Base-by-base conservation (phyloP, 164 flowering plant species). In the Vitis rupestris region DNA sequence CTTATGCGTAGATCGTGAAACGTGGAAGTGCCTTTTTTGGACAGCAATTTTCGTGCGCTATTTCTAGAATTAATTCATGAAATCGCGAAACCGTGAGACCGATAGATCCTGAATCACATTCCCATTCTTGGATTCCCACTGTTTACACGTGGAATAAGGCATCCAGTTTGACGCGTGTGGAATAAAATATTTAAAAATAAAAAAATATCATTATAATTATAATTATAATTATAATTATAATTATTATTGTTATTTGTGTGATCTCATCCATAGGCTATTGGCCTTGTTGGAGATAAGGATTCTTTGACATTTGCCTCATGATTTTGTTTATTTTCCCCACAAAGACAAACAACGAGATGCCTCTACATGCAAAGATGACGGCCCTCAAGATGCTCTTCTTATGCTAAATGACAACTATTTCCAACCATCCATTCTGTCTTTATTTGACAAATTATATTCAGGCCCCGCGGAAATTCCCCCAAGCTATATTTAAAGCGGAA, bases 271-370 rank as follows among this genome's bases (percentile, higher is more conserved):
- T 37, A 37, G 44, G 44, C 5, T 4, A 37, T 37, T 23, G 0
- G 44, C 44, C 44, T 51, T 44, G 56, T 29, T 37, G 15, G 59
- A 50, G 72, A 69, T 69, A 69, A 69, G 72, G 72, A 69, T 44
- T 67, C 62, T 23, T 47, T 44, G 8, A 15, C 50, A 62, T 29
- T 13, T 57, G 50, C 19, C 52, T 30, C 44, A 3, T 60, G 50
- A 16, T 37, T 30, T 29, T 47, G 51, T 69, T 69, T 29, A 12
- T 19, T 59, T 19, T 48, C 27, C 8, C 14, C 1, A 7, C 13
- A 10, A 10, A 50, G 59, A 30, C 17, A 53, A 23, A 29, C 2
- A 14, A 15, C 30, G 49, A 51, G 65, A 61, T 69, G 64, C 65
- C 44, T 16, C 17, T 52, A 51, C 10, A 50, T 59, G 64, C 71